Percentiles rank a stretch among this genome's conserved stretches.
These are phyloP conservation scores for Yamadazyma pseudoaaseri DNA, from an alignment of 1,139 yeast species.

Conservation along the genomic window DNA sequence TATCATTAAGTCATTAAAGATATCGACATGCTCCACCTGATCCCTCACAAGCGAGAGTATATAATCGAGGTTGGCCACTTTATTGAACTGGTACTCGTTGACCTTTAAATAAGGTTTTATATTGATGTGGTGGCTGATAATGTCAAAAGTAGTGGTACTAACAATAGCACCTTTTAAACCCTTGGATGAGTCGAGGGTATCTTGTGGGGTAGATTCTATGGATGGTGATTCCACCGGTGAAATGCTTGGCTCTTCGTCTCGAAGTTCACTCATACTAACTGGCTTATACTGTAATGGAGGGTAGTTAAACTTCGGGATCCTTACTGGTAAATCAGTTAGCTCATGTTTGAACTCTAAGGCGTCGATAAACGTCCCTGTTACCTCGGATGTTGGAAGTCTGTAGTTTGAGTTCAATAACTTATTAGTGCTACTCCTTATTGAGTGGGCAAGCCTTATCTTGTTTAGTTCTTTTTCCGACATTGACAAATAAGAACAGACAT, in stretches of 20 bases:
- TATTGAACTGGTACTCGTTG: conserved; percentile 14
- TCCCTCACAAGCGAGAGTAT: conserved; percentile 5
- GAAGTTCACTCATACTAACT: conserved; percentile 13
- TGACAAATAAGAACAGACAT: conserved; percentile 32
- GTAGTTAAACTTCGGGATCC: conserved; percentile 22
- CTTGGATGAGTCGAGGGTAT: not conserved
- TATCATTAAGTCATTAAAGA: conserved; percentile 13
- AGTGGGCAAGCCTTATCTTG: conserved; percentile 27
- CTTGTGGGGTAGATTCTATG: not conserved
- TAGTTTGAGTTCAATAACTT: conserved; percentile 26
- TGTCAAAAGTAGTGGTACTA: not conserved
- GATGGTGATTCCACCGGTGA: not conserved
- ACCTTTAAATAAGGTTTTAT: conserved; percentile 6
- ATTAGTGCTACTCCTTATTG: conserved; percentile 29
- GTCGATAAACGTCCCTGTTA: conserved; percentile 5
- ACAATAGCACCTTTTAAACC: not conserved
- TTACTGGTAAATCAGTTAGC: conserved; percentile 21
- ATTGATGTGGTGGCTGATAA: conserved; percentile 5
- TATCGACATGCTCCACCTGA: conserved; percentile 5
- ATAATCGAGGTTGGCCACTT: conserved; percentile 12
- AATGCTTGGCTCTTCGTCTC: not conserved
- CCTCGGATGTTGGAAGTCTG: conserved; percentile 27
- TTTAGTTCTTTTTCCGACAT: conserved; percentile 25
- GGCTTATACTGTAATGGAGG: conserved; percentile 25
- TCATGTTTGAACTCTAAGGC: conserved; percentile 27